Base-by-base conservation (phyloP, 257 asterid species). In the Dorcoceras hygrometricum region DNA sequence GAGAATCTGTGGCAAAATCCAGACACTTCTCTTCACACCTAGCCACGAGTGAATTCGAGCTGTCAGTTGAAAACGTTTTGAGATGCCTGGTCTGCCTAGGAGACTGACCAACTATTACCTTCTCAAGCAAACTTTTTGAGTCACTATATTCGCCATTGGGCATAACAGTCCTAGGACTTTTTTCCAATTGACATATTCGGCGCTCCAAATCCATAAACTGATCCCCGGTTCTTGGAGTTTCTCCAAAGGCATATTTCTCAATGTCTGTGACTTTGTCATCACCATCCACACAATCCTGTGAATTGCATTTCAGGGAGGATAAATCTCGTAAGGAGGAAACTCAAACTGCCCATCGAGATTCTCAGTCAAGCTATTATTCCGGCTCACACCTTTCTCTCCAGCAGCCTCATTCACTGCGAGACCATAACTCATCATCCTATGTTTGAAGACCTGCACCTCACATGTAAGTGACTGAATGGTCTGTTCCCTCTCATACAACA, bases 341-440 rank as follows among this genome's bases (percentile, higher is more conserved):
- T 81, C 90, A 59, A 62, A 72, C 6, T 70, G 81, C 34, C 81
- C 85, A 62, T 80, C 86, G 12, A 67, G 63, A 68, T 78, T 77
- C 70, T 84, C 87, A 24, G 51, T 66, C 72, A 74, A 59, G 79
- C 89, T 82, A 26, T 75, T 75, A 66, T 81, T 82, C 58, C 74
- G 69, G 71, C 84, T 73, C 72, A 83, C 76, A 69, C 63, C 68
- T 36, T 62, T 83, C 28, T 76, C 89, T 57, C 80, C 87, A 55
- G 83, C 89, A 3, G 71, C 80, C 77, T 89, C 95, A 32, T 76
- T 69, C 71, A 83, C 99, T 16, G 89, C 74, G 65, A 93, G 74
- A 59, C 96, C 97, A 76, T 75, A 88, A 69, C 99, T 90, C 89
- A 90, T 72, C 95, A 94, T 82, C 81, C 89, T 82, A 70, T 94